phyloP scores from a whole-genome alignment of 2,329 filamentous ascomycete species.

The Talaromyces sp. region DNA sequence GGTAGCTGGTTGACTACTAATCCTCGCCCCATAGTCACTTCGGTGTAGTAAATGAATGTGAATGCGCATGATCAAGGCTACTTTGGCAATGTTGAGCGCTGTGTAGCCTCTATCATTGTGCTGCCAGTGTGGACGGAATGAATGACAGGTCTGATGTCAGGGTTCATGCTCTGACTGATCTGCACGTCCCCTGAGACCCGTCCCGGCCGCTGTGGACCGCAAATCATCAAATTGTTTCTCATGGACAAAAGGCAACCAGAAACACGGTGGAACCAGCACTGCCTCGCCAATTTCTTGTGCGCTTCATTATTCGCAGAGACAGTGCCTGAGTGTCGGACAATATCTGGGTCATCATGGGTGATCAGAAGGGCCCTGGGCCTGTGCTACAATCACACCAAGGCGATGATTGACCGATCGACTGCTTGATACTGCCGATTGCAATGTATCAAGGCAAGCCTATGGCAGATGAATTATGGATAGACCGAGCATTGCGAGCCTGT shows the following conservation, averaged over 20 bases:
- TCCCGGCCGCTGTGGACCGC: background rate
- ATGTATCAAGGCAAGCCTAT: background rate
- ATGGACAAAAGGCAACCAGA: background rate
- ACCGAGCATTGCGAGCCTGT: background rate
- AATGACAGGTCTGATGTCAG: background rate
- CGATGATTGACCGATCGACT: slow-evolving; percentile 1
- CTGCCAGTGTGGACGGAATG: background rate
- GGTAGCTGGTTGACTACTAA: background rate
- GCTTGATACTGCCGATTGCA: background rate
- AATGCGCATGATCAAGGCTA: background rate
- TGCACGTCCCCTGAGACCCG: background rate
- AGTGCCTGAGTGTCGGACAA: background rate
- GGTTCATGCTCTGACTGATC: slow-evolving; percentile 3
- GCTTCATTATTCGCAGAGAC: background rate
- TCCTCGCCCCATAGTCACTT: background rate
- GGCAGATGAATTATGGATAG: background rate
- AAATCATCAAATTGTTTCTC: background rate
- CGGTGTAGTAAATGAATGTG: background rate
- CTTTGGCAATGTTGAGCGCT: background rate
- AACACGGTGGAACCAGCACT: slow-evolving; percentile 9
- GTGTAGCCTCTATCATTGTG: background rate
- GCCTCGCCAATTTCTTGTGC: background rate
- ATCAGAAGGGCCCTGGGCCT: background rate
- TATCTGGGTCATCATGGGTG: background rate
- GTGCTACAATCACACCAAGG: background rate